A percentile compares a stretch with the other conserved stretches of the same genome.
Conservation (phyloP, 2,329 filamentous ascomycete species). For the Berkeleyomyces basicola region DNA sequence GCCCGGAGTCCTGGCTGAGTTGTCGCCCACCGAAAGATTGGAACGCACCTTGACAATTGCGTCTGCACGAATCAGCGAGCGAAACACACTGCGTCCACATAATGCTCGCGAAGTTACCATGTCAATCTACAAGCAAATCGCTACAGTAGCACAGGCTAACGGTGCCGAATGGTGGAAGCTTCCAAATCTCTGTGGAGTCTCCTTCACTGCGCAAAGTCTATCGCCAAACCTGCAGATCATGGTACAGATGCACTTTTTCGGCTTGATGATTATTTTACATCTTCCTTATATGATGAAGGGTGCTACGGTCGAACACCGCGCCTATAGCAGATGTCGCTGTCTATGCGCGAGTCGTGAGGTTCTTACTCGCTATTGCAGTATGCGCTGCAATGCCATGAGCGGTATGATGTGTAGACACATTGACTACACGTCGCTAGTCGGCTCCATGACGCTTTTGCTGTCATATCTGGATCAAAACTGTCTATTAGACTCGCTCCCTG, state of each 20-base stretch:
- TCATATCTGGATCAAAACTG: constrained; percentile 28
- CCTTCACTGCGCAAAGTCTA: constrained; percentile 30
- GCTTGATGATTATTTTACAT: constrained; percentile 35
- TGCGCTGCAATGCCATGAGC: constrained; percentile 25
- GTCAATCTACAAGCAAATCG: constrained; percentile 31
- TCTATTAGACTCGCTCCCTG: not conserved
- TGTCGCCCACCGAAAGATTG: constrained; percentile 27
- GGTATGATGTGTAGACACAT: constrained; percentile 29
- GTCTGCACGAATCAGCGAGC: constrained; percentile 29
- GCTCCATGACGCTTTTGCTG: constrained; percentile 33
- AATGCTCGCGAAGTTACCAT: constrained; percentile 26
- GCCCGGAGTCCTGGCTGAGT: constrained; percentile 18
- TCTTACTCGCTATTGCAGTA: constrained; percentile 31
- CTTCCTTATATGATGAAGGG: constrained; percentile 36
- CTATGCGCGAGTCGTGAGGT: constrained; percentile 34
- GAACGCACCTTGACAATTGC: constrained; percentile 29
- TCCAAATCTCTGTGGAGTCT: constrained; percentile 18
- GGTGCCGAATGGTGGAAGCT: constrained; percentile 32
- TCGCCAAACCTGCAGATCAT: constrained; percentile 27
- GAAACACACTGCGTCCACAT: constrained; percentile 22
- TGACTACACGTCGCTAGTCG: constrained; percentile 36
- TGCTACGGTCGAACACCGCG: constrained; percentile 23
- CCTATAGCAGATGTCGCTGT: constrained; percentile 31
- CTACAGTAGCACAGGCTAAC: constrained; percentile 26
- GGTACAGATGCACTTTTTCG: constrained; percentile 34